Evolutionary conservation across 176 grass and related monocot species (phyloP).

Genomic region (Thalia dealbata): DNA sequence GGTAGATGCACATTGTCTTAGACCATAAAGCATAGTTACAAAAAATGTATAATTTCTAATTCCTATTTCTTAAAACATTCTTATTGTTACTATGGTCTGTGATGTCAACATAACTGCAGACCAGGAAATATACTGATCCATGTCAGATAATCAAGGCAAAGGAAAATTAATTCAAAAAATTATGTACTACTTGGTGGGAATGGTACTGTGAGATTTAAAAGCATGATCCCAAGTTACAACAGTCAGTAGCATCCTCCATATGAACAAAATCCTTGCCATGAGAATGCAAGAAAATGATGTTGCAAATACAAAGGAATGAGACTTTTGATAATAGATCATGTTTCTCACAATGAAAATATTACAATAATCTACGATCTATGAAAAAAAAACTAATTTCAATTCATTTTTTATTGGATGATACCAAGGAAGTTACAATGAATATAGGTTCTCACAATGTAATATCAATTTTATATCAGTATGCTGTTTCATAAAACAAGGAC

Average conservation of each 20-base stretch:
- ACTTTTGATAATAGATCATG: neutral
- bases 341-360: neutral
- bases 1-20: constrained; percentile 20
- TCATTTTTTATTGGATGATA: neutral
- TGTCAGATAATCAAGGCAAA: neutral
- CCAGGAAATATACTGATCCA: neutral
- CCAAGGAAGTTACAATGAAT: neutral
- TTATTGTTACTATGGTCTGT: too few species aligned
- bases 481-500: neutral
- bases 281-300: neutral
- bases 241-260: neutral
- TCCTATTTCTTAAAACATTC: too few species aligned
- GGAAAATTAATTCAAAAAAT: too few species aligned
- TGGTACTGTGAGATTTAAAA: too few species aligned
- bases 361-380: neutral
- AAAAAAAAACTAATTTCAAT: neutral
- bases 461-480: too few species aligned
- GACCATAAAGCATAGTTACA: too few species aligned
- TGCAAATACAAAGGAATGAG: neutral
- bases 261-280: neutral
- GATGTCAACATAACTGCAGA: neutral
- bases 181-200: too few species aligned
- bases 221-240: neutral
- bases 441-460: neutral
- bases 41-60: too few species aligned